A percentile compares a stretch with the other conserved stretches of the same genome.
Conservation (phyloP, 257 asterid species). For the Solanum dulcamara region DNA sequence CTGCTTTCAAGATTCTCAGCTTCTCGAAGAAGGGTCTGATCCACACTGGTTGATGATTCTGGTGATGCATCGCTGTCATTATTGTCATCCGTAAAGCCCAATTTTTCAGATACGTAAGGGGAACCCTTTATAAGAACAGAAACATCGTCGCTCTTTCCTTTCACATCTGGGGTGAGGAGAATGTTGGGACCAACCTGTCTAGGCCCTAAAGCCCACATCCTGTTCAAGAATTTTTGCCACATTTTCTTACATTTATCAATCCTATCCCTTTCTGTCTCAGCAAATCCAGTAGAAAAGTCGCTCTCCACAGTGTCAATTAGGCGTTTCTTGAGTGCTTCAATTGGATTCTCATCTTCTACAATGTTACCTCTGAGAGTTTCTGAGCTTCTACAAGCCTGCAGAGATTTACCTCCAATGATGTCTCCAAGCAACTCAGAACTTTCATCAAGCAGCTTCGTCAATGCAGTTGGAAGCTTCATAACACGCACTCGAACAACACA, state of each 20-base stretch:
- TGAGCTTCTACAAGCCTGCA: conserved; percentile 47
- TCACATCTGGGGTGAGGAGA: conserved; percentile 49
- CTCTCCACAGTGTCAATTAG: conserved; percentile 66
- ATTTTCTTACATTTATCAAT: conserved; percentile 34
- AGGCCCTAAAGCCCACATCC: conserved; percentile 97
- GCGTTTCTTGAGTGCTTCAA: conserved; percentile 58
- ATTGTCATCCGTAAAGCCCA: conserved; percentile 39
- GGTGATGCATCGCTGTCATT: conserved; percentile 8
- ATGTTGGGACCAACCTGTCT: conserved; percentile 83
- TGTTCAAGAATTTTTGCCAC: conserved; percentile 52
- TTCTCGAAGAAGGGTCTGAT: conserved; percentile 37
- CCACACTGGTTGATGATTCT: conserved; percentile 19
- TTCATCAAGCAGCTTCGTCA: conserved; percentile 74
- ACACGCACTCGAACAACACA: conserved; percentile 77
- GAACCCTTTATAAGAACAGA: conserved; percentile 59
- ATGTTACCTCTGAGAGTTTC: conserved; percentile 49
- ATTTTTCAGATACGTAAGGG: conserved; percentile 55
- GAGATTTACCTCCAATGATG: conserved; percentile 66
- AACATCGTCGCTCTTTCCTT: conserved; percentile 22
- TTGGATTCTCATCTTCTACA: conserved; percentile 62
- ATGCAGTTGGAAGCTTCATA: conserved; percentile 69
- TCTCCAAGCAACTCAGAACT: conserved; percentile 65
- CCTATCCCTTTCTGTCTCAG: conserved; percentile 44
- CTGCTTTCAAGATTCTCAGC: conserved; percentile 75
- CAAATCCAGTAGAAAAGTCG: conserved; percentile 23